Conservation (phyloP, 2,329 filamentous ascomycete genomes). For the Ophiocordyceps sinensis region DNA sequence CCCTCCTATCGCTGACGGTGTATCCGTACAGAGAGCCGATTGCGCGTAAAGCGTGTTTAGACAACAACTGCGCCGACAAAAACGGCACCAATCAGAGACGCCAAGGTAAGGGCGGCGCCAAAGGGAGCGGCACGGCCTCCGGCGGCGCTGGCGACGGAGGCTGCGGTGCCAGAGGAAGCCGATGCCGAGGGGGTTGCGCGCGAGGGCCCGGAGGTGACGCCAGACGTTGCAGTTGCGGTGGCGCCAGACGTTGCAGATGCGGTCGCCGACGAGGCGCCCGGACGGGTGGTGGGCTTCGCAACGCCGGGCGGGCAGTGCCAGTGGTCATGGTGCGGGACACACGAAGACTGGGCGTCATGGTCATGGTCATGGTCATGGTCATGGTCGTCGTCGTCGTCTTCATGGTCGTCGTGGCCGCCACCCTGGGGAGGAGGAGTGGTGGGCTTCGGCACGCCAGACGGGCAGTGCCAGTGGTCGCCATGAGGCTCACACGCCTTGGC, state of each 20-base stretch:
- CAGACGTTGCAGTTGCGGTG: not conserved
- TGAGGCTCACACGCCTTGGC: not conserved
- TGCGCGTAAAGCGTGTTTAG: not conserved
- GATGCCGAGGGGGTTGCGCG: not conserved
- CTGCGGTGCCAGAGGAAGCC: not conserved
- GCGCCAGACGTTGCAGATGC: not conserved
- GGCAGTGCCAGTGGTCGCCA: not conserved
- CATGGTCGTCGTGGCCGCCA: not conserved
- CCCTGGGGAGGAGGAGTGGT: too few species aligned
- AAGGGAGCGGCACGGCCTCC: conserved; percentile 1
- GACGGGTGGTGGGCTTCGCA: conserved; percentile 4
- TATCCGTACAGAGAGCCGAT: not conserved
- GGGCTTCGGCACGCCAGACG: too few species aligned
- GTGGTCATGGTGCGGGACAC: conserved; percentile 5
- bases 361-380: not conserved
- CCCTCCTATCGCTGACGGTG: not conserved
- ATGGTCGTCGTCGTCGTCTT: conserved; percentile 1
- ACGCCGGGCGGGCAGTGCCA: conserved; percentile 5
- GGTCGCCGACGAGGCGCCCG: conserved; percentile 1
- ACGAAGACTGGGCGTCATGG: not conserved
- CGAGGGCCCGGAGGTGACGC: not conserved
- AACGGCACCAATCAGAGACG: conserved; percentile 3
- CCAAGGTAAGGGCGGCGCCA: conserved; percentile 2
- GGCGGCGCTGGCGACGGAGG: not conserved
- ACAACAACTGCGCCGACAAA: conserved; percentile 4